Evolutionary conservation across 2,329 filamentous ascomycete species (phyloP), one percentile per base, ranked within the genome.

Genomic region (Pseudogymnoascus sp.): DNA sequence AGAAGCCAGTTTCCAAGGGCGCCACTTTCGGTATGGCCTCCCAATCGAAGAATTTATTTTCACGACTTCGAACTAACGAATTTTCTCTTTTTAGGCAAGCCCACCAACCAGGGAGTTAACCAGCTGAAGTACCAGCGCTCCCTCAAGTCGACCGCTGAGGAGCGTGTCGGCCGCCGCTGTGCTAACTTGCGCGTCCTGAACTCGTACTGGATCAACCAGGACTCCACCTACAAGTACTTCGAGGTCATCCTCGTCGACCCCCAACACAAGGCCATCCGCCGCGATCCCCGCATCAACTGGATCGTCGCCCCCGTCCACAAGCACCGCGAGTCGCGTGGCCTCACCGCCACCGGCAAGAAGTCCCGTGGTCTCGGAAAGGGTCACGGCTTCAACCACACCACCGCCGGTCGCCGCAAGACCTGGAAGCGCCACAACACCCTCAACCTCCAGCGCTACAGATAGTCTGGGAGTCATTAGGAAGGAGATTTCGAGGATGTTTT

Each of bases 191-290:
- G 95, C 78, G 95, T 99, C 78, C 90, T 99, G 77, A 99, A 99
- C 90, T 97, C 93, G 70, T 99, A 99, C 93, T 99, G 96, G 96
- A 91, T 99, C 86, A 99, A 99, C 90, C 92, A 97, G 87, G 95
- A 99, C 86, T 97, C 93, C 67, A 99, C 95, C 82, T 99, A 97
- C 91, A 99, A 99, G 88, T 99, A 99, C 90, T 99, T 87, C 86
- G 95, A 99, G 84, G 89, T 97, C 82, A 97, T 99, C 85, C 91
- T 97, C 77, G 93, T 99, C 78, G 95, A 99, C 85, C 95, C 95
- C 79, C 90, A 96, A 85, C 95, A 99, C 91, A 97, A 97, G 88
- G 95, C 95, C 78, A 99, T 99, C 87, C 95, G 95, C 81, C 91
- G 90, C 78, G 93, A 97, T 80, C 85, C 93, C 76, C 91, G 93